Percentiles rank a stretch among this genome's conserved stretches.
Conservation (phyloP, 768 basidiomycete genomes). For the Heimioporus sp. region DNA sequence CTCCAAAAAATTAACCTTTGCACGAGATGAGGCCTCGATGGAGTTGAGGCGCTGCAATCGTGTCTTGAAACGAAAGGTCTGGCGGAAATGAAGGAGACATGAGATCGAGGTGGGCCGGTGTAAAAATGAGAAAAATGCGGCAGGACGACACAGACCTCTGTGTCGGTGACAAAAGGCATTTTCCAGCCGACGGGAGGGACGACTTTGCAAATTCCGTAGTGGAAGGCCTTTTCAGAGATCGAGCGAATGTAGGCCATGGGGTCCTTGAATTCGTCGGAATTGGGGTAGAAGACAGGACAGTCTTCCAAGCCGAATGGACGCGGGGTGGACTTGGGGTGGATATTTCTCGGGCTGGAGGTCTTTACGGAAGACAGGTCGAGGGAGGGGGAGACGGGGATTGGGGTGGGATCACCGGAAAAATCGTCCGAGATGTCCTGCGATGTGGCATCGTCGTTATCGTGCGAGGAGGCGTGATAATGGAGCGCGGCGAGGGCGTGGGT, state of each 20-base stretch:
- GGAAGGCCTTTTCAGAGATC: conserved; percentile 65
- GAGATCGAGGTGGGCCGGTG: conserved; percentile 13
- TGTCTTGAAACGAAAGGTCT: conserved; percentile 93
- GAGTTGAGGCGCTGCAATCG: conserved; percentile 93
- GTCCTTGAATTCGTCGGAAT: conserved; percentile 88
- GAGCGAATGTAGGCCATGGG: conserved; percentile 91
- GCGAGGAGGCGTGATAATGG: conserved; percentile 59
- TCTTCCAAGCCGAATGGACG: conserved; percentile 87
- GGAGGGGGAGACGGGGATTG: conserved; percentile 59
- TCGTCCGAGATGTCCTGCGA: conserved; percentile 44
- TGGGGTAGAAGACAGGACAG: conserved; percentile 88
- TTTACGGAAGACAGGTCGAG: conserved; percentile 74
- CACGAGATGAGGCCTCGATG: conserved; percentile 94
- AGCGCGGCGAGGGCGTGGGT: conserved; percentile 81
- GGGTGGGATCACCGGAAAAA: conserved; percentile 47
- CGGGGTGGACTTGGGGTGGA: conserved; percentile 35
- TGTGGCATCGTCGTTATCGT: conserved; percentile 47
- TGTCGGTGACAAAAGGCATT: conserved; percentile 94
- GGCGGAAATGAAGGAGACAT: conserved; percentile 24
- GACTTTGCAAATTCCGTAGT: conserved; percentile 93
- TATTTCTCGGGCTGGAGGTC: conserved; percentile 52
- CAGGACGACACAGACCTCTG: conserved; percentile 62
- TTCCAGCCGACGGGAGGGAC: conserved; percentile 92
- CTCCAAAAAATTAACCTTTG: conserved; percentile 96
- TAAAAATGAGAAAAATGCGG: conserved; percentile 26